Percentiles rank a stretch among this genome's conserved stretches.
Conservation (phyloP, 257 asterid species). For the Solanum chmielewskii region DNA sequence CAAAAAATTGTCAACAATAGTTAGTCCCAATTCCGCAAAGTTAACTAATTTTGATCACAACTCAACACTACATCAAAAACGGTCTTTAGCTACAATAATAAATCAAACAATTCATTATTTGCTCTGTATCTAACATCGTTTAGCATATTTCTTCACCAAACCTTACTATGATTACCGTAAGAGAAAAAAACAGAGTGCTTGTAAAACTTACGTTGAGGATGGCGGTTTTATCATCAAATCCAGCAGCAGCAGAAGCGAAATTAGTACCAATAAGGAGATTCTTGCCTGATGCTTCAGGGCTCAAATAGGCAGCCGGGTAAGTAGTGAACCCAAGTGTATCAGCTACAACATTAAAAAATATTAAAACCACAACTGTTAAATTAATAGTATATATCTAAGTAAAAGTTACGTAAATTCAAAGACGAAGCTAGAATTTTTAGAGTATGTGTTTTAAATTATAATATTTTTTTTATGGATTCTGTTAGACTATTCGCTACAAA, state of each 20-base stretch:
- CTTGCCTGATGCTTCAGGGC: conserved; percentile 92
- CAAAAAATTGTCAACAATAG: neutral
- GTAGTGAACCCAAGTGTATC: conserved; percentile 70
- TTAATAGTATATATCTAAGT: neutral
- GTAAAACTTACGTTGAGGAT: conserved; percentile 32
- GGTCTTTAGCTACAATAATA: neutral
- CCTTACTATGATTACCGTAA: neutral
- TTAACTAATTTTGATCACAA: neutral
- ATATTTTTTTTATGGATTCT: neutral
- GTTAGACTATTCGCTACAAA: neutral
- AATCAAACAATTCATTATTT: too few species aligned
- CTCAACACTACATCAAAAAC: neutral
- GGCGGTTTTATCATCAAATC: conserved; percentile 85
- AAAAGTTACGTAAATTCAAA: neutral
- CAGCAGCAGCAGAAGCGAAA: conserved; percentile 92
- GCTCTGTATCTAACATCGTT: neutral
- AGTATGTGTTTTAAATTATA: neutral
- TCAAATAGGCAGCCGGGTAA: conserved; percentile 71
- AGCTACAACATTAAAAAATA: conserved; percentile 25
- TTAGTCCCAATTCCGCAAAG: neutral
- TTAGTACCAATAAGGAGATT: conserved; percentile 70
- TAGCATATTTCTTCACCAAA: neutral
- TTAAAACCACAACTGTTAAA: neutral
- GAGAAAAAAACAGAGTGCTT: neutral
- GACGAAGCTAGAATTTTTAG: neutral